Evolutionary conservation across 208 protist species (phyloP).

Genomic region (Acanthamoeba sp.): DNA sequence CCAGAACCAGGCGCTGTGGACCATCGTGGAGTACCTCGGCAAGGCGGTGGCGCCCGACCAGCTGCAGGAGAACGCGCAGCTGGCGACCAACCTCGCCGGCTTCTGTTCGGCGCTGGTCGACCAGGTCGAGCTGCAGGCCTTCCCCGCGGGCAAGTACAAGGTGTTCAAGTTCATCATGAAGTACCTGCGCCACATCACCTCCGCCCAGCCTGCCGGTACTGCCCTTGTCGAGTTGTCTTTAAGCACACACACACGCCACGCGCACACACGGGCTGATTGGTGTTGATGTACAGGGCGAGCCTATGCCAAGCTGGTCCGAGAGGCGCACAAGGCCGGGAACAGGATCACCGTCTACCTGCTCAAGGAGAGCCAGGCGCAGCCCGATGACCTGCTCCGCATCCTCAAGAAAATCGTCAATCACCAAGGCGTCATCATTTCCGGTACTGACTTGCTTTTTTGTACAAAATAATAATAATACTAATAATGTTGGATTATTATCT

Average conservation of each 20-base stretch:
- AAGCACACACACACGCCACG: not conserved
- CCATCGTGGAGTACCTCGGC: slow-evolving; percentile 46
- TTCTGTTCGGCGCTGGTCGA: slow-evolving; percentile 67
- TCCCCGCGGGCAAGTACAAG: slow-evolving; percentile 44
- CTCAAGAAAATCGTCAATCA: slow-evolving; percentile 61
- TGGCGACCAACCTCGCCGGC: slow-evolving; percentile 13
- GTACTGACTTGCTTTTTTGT: not conserved
- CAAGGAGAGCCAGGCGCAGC: not conserved
- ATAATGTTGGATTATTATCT: not conserved
- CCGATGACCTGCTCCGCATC: slow-evolving; percentile 38
- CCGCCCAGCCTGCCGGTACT: slow-evolving; percentile 21
- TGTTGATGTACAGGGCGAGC: not conserved
- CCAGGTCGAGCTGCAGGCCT: slow-evolving; percentile 46
- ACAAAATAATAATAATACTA: too few species aligned
- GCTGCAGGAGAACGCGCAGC: slow-evolving; percentile 53
- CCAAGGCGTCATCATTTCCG: slow-evolving; percentile 42
- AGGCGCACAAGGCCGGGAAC: slow-evolving; percentile 29
- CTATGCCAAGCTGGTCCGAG: not conserved
- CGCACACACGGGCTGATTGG: not conserved
- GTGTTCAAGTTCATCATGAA: slow-evolving; percentile 70
- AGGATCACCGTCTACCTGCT: slow-evolving; percentile 68
- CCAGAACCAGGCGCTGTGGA: slow-evolving; percentile 58
- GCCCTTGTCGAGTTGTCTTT: too few species aligned
- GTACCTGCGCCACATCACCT: slow-evolving; percentile 33
- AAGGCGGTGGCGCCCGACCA: slow-evolving; percentile 17